Evolutionary conservation across 768 basidiomycete genomes (phyloP), one percentile per base, ranked within the genome.

Genomic region (Obba rivulosa): DNA sequence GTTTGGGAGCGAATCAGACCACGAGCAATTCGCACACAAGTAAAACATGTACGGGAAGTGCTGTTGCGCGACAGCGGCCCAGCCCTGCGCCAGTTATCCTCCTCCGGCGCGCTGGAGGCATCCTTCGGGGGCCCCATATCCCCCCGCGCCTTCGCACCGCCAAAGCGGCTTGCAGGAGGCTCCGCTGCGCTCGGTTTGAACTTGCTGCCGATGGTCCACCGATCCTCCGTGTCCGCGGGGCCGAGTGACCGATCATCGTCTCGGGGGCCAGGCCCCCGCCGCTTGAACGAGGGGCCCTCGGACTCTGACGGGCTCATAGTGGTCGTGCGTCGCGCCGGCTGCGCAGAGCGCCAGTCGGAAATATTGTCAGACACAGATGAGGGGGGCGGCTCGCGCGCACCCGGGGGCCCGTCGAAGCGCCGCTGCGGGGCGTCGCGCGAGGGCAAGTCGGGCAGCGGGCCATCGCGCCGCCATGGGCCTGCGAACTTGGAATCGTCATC

Each of bases 401-500:
- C 39, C 21, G 74, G 58, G 10, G 74, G 72, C 0, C 75, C 79
- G n/a, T 88, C 85, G 54, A 78, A 78, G 37, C 81, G 80, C 49
- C 85, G 80, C 35, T 83, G 80, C 20, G 83, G 78, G 8, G 76
- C 65, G 41, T 86, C 86, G 17, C 79, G 78, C n/a, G 74, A 69
- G n/a, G 72, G 72, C 1, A 75, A 57, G 46, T 85, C 83, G 18
- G 90, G 86, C 20, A 92, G 77, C 41, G 93, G 94, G 0, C 87
- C 91, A 14, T 91, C 84, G 49, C 93, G 81, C 48, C 93, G 74
- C 93, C 93, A 96, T 39, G 80, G 82, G 17, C 73, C 81, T 42
- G 88, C 81, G 54, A 92, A 92, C 64, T 94, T 94, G 14, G 85
- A 69, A 46, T 83, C 86, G 8, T 92, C 91, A 40, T 82, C 83